Conservation (phyloP, 2,329 filamentous ascomycete genomes). For the Botryosphaeria dothidea region DNA sequence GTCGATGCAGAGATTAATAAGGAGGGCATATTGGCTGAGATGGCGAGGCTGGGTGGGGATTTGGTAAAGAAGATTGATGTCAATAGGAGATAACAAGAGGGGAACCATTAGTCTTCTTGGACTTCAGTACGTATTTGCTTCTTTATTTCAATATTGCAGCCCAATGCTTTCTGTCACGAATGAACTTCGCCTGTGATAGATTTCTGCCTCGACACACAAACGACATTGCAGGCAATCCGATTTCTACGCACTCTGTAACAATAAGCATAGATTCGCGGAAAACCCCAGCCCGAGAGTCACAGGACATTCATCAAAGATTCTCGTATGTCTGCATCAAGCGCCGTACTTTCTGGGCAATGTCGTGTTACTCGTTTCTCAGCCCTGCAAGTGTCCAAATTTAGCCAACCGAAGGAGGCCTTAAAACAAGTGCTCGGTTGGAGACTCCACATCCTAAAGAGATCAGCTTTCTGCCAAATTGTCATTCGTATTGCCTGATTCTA, state of each 20-base stretch:
- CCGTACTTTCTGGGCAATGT: too few species aligned
- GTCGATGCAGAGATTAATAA: conserved; percentile 65
- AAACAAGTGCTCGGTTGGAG: background rate
- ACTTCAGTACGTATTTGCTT: background rate
- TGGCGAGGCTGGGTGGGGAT: conserved; percentile 61
- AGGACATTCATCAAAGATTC: too few species aligned
- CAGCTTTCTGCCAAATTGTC: background rate
- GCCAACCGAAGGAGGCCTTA: background rate
- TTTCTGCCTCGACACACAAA: too few species aligned
- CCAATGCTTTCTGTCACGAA: too few species aligned
- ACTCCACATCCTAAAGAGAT: background rate
- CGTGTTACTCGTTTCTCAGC: background rate
- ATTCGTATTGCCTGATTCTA: background rate
- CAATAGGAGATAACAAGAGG: background rate
- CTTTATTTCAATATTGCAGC: background rate
- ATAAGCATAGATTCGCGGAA: too few species aligned
- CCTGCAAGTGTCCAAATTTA: background rate
- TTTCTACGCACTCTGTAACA: too few species aligned
- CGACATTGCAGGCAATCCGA: too few species aligned
- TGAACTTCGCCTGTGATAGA: too few species aligned
- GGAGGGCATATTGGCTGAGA: conserved; percentile 69
- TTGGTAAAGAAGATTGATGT: conserved; percentile 51
- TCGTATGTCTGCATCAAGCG: too few species aligned
- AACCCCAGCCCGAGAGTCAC: too few species aligned
- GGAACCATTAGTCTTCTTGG: background rate